phyloP scores from a whole-genome alignment of 352 stramenopile genomes.

The Pythium coloratum region DNA sequence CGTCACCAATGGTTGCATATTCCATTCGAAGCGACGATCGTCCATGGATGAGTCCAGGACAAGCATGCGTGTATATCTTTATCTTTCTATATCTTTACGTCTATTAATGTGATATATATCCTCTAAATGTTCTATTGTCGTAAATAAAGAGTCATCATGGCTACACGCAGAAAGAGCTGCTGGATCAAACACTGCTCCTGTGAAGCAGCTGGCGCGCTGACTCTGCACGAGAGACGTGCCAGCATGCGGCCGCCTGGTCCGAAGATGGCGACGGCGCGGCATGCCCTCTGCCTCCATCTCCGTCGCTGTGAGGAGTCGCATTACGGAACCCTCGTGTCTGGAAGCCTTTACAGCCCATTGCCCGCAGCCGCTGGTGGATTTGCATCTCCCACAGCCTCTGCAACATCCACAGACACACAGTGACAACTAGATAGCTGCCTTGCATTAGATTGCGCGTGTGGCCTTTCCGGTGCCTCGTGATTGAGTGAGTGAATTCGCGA shows the following conservation, averaged over 20 bases:
- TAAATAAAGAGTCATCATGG: not conserved
- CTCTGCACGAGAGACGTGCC: slow-evolving; percentile 1
- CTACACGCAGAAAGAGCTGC: not conserved
- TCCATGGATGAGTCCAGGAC: no score
- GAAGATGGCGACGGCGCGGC: not conserved
- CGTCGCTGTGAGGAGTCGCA: not conserved
- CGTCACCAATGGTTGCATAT: no score
- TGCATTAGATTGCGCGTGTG: not conserved
- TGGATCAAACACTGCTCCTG: not conserved
- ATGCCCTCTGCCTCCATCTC: slow-evolving; percentile 1
- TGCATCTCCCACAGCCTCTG: not conserved
- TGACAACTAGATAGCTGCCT: no score
- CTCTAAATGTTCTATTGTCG: not conserved
- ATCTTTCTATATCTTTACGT: not conserved
- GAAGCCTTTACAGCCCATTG: not conserved
- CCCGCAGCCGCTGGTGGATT: not conserved
- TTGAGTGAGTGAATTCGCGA: not conserved
- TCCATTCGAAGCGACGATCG: no score
- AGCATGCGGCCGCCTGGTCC: not conserved
- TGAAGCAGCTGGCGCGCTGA: slow-evolving; percentile 11
- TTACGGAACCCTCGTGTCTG: not conserved
- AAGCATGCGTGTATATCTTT: not conserved
- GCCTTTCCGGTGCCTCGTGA: not conserved
- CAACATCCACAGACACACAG: slow-evolving; percentile 1
- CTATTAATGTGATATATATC: not conserved